A percentile compares a stretch with the other conserved stretches of the same genome.
Conservation (phyloP, 148 eudicot species). For the Chenopodium formosanum region DNA sequence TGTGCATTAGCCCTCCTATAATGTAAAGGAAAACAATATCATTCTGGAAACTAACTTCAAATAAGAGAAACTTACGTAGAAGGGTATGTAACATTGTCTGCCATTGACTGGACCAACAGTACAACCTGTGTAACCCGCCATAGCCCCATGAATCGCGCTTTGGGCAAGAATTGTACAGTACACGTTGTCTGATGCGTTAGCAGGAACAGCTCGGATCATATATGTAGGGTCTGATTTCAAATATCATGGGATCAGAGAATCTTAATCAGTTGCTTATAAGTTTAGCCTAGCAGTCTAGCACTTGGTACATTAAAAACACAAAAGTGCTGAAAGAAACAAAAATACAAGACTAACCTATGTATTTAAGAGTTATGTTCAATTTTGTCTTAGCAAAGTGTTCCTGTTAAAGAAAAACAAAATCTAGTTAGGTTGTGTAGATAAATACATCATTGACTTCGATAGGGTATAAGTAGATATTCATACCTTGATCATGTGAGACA, state of each 20-base stretch:
- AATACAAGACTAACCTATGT: conserved; percentile 61
- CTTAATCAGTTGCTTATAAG: background rate
- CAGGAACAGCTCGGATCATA: conserved; percentile 89
- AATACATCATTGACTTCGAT: background rate
- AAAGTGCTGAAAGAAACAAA: background rate
- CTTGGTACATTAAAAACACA: background rate
- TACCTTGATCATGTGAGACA: conserved; percentile 82
- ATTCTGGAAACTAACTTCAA: background rate
- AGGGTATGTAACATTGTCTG: conserved; percentile 81
- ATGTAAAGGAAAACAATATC: background rate
- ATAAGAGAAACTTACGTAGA: conserved; percentile 48
- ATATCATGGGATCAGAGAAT: background rate
- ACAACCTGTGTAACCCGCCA: conserved; percentile 93
- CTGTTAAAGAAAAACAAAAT: conserved; percentile 36
- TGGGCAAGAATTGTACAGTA: conserved; percentile 90
- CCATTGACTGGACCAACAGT: conserved; percentile 81
- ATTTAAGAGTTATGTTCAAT: conserved; percentile 73
- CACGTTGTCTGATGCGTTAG: conserved; percentile 86
- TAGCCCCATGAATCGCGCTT: conserved; percentile 90
- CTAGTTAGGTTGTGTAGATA: background rate
- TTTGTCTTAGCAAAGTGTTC: conserved; percentile 58
- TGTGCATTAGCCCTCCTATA: background rate
- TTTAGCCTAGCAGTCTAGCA: background rate
- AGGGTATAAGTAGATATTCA: background rate
- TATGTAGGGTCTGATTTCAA: conserved; percentile 77